phyloP scores from a whole-genome alignment of 176 grass and related monocot species.

The Poa pratensis region DNA sequence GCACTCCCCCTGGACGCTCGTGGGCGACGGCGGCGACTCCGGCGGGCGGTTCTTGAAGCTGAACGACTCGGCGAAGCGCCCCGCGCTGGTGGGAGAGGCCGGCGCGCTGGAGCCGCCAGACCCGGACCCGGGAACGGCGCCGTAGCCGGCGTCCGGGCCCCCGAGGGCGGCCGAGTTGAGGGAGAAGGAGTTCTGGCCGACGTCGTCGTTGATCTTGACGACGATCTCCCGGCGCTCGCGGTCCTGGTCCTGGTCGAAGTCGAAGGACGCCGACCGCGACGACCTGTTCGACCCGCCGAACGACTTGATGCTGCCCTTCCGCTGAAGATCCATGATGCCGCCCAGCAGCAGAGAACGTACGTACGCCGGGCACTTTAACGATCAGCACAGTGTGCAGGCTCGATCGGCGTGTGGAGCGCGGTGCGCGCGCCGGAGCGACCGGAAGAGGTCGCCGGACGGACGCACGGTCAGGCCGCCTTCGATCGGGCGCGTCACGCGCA shows the following conservation, averaged over 20 bases:
- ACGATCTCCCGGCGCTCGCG: slow-evolving; percentile 67
- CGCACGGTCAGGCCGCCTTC: slow-evolving; percentile 17
- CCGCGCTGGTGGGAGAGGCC: slow-evolving; percentile 35
- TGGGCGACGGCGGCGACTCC: slow-evolving; percentile 25
- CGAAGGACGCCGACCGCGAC: slow-evolving; percentile 53
- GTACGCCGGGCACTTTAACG: neutral
- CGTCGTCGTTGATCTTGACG: slow-evolving; percentile 73
- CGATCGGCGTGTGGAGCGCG: neutral
- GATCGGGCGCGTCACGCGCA: neutral
- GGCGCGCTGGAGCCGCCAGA: slow-evolving; percentile 25
- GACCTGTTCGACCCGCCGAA: slow-evolving; percentile 33
- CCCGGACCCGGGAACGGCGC: neutral
- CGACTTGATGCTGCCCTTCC: slow-evolving; percentile 49
- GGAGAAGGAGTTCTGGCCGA: slow-evolving; percentile 23
- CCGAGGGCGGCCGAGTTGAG: neutral
- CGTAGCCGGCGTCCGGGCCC: neutral
- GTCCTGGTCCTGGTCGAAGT: slow-evolving; percentile 55
- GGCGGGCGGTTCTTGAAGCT: slow-evolving; percentile 62
- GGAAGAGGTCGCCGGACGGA: neutral
- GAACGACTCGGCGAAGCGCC: slow-evolving; percentile 47
- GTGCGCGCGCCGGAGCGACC: neutral
- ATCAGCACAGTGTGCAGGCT: slow-evolving; percentile 9
- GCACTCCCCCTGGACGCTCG: slow-evolving; percentile 38
- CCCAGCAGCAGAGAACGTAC: neutral
- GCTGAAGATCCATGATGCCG: slow-evolving; percentile 37